Base-by-base conservation (phyloP, 139 green algal genomes). In the Chlamydomonas schloesseri region DNA sequence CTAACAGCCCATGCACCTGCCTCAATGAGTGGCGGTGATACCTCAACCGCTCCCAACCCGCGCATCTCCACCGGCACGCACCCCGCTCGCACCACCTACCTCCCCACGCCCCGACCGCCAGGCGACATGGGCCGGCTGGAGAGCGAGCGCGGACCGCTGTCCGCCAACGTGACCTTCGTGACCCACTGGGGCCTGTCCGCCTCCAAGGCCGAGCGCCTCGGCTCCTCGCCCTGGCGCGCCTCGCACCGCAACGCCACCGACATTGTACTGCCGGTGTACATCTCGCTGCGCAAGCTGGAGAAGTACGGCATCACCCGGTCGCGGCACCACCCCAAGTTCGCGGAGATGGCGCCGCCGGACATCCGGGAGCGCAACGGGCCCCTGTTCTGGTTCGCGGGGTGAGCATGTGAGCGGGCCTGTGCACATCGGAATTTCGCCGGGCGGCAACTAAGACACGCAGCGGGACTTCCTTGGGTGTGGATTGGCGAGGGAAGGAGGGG, bases 341-440 rank as follows among this genome's bases (percentile, higher is more conserved):
- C 33, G 24, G 53, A 13, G 0, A 60, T 57, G 29, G 58, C 76
- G 17, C 11, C 0, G 37, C 60, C 60, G 0, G 42, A 46, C n/a
- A 58, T 78, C 21, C 83, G n/a, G 1, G 13, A 50, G 33, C 67
- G 73, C 5, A 81, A 79, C n/a, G 76, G 76, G 13, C 76, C 78
- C 3, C 77, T 70, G 2, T 88, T 91, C 60, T 91, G 87, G 69
- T 91, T 89, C 78, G 75, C 88, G 0, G 88, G 76, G 76, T 83
- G 62, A 46, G 76, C 13, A 36, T 33, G 28, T 29, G n/a, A n/a
- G n/a, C n/a, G n/a, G n/a, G n/a, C n/a, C n/a, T n/a, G n/a, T n/a
- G n/a, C n/a, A n/a, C n/a, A n/a, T n/a, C n/a, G n/a, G n/a, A n/a
- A n/a, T n/a, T n/a, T n/a, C n/a, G n/a, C n/a, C n/a, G n/a, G n/a